Evolutionary conservation across 768 basidiomycete genomes (phyloP).

Genomic region (Leccinum uliginosum): DNA sequence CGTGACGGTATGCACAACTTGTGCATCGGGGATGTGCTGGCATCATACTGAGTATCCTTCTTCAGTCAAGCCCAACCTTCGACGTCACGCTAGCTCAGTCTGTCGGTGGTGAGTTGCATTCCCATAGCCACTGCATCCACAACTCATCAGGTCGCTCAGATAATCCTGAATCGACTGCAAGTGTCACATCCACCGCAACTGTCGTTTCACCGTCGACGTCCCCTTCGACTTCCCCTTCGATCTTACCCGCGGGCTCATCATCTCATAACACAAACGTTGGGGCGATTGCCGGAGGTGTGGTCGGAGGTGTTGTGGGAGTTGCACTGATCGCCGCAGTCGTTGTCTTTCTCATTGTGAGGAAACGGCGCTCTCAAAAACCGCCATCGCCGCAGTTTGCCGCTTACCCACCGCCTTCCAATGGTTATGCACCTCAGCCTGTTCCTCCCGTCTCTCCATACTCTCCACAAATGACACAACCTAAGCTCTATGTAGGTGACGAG

Average conservation of each 20-base stretch:
- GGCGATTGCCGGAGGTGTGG: conserved; percentile 60
- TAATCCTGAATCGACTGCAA: conserved; percentile 41
- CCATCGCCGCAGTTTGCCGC: conserved; percentile 14
- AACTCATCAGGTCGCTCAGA: conserved; percentile 23
- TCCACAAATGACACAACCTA: conserved; percentile 21
- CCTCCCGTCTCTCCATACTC: conserved; percentile 1
- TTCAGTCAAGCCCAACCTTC: conserved; percentile 36
- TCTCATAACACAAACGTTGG: conserved; percentile 35
- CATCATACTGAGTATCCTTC: conserved; percentile 4
- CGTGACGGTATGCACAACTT: conserved; percentile 37
- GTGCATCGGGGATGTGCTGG: neutral
- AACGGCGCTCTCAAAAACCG: conserved; percentile 22
- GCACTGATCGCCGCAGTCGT: conserved; percentile 37
- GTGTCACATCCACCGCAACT: conserved; percentile 26
- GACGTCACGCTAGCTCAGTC: conserved; percentile 37
- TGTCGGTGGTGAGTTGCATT: conserved; percentile 19
- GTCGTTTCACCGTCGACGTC: conserved; percentile 6
- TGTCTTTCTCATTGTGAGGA: conserved; percentile 37
- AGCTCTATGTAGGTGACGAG: conserved; percentile 26
- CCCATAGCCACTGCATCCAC: neutral
- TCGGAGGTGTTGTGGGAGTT: conserved; percentile 56
- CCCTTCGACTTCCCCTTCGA: conserved; percentile 11
- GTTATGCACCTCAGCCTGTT: conserved; percentile 8
- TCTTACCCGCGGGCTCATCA: conserved; percentile 1
- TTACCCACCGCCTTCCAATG: neutral